Percentiles rank a stretch among this genome's conserved stretches.
These are phyloP conservation scores for Starmerella vaccinii DNA, from an alignment of 805 yeast species.

Conservation along the genomic window DNA sequence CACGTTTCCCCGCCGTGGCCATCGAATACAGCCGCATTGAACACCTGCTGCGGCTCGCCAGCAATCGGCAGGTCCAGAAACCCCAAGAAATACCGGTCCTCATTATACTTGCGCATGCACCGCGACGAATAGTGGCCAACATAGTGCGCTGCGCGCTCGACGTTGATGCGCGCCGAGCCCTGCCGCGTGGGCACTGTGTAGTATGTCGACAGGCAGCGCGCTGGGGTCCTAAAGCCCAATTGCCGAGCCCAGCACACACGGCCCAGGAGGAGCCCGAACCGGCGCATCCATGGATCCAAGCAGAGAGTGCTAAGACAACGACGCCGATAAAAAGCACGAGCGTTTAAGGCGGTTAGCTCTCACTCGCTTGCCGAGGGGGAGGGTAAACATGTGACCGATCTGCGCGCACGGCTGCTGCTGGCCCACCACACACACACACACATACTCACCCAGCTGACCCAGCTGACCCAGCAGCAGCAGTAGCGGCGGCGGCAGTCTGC, in stretches of 20 bases:
- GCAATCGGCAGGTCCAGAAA: conserved; percentile 37
- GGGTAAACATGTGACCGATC: too few relatives aligned
- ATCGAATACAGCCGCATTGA: conserved; percentile 72
- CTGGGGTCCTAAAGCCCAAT: neutral
- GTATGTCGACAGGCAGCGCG: conserved; percentile 16
- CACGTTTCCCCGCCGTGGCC: conserved; percentile 91
- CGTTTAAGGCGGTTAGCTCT: too few relatives aligned
- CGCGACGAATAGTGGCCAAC: conserved; percentile 74
- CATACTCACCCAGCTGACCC: too few relatives aligned
- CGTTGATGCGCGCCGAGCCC: conserved; percentile 40
- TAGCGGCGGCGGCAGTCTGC: too few relatives aligned
- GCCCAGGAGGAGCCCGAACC: conserved; percentile 2
- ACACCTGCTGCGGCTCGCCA: conserved; percentile 34
- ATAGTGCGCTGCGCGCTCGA: conserved; percentile 56
- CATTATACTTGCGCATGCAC: conserved; percentile 67
- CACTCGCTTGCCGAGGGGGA: neutral
- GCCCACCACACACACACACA: too few relatives aligned
- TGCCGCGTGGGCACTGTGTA: conserved; percentile 15
- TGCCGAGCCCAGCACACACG: neutral
- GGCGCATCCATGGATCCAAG: conserved; percentile 6
- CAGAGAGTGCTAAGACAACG: neutral
- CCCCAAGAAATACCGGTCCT: conserved; percentile 65
- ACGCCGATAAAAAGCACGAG: too few relatives aligned
- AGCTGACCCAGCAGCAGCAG: too few relatives aligned
- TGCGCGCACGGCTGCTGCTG: too few relatives aligned